Evolutionary conservation across 2,329 filamentous ascomycete species (phyloP), one percentile per base, ranked within the genome.

Genomic region (Chalaropsis ovoidea): DNA sequence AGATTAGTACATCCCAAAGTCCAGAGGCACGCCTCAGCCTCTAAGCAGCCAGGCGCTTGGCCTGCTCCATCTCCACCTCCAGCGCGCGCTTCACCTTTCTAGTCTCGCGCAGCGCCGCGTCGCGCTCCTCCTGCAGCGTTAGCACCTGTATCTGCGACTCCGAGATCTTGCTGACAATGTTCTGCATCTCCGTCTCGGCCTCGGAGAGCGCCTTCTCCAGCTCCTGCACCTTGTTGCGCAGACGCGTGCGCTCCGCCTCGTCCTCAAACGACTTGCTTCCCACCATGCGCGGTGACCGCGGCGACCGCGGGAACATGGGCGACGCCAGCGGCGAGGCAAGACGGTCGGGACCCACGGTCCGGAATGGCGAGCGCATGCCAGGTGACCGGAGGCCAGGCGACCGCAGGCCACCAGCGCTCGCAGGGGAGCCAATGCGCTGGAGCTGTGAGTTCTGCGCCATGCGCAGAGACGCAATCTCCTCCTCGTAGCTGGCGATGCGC

Each of bases 121-220:
- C 89, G 70, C 84, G 81, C 74, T 88, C 84, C 70, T 84, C 83
- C 74, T 92, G 89, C 61, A 95, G 79, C 73, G 90, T 87, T 71
- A 88, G 84, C 58, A 94, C 89, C 75, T 92, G 88, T 69, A 93
- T 88, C 76, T 94, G 89, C 31, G 89, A 87, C 70, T 80, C 79
- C 76, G 89, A 92, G 86, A 95, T 93, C 70, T 84, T 82, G 67
- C 85, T 81, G 17, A 94, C 86, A 5, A 94, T 89, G 72, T 89
- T 86, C 72, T 90, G 85, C 87, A 94, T 92, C 75, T 93, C 89
- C 60, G 79, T 80, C 72, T 94, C 90, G 11, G 76, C 74, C 43
- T 76, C 74, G 8, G 74, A 73, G 2, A 77, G 74, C 17, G 92
- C 87, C 71, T 84, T 86, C 78, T 99, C 94, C 2, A 99, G 83